phyloP scores from a whole-genome alignment of 169 alveolate species.

The Ophryocystis elektroscirrha region DNA sequence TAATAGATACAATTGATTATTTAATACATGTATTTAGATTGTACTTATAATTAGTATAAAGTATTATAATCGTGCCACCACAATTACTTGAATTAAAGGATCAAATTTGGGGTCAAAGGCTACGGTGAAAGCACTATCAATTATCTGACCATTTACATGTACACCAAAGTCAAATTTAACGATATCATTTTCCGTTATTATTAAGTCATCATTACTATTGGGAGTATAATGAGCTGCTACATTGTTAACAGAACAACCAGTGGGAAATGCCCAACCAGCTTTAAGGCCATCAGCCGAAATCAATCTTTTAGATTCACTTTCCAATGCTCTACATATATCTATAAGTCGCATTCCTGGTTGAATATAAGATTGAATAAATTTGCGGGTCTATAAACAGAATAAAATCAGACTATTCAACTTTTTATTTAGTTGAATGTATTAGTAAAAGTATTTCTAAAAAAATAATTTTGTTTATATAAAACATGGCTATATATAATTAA shows the following conservation, averaged over 20 bases:
- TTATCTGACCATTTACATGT: constrained; percentile 91
- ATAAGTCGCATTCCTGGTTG: constrained; percentile 61
- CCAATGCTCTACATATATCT: constrained; percentile 82
- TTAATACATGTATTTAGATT: no score
- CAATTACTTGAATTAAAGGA: constrained; percentile 32
- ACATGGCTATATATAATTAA: background rate
- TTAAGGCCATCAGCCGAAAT: constrained; percentile 77
- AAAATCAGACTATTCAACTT: no score
- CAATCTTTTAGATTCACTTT: constrained; percentile 73
- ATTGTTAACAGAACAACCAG: constrained; percentile 85
- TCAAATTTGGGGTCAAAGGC: constrained; percentile 64
- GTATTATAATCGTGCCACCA: no score
- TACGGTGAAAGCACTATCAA: constrained; percentile 98
- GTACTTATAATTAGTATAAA: no score
- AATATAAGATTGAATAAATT: constrained; percentile 70
- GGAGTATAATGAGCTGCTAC: constrained; percentile 99
- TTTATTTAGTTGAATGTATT: no score
- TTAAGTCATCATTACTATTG: constrained; percentile 24
- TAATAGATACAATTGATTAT: background rate
- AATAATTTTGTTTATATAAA: background rate
- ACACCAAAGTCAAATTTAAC: constrained; percentile 99
- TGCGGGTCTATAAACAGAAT: constrained; percentile 31
- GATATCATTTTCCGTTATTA: constrained; percentile 60
- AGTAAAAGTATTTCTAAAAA: no score
- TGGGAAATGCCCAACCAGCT: constrained; percentile 98